Percentiles rank a stretch among this genome's conserved stretches.
phyloP scores from a whole-genome alignment of 805 yeast species.

The Zygoascus biomembranicola region DNA sequence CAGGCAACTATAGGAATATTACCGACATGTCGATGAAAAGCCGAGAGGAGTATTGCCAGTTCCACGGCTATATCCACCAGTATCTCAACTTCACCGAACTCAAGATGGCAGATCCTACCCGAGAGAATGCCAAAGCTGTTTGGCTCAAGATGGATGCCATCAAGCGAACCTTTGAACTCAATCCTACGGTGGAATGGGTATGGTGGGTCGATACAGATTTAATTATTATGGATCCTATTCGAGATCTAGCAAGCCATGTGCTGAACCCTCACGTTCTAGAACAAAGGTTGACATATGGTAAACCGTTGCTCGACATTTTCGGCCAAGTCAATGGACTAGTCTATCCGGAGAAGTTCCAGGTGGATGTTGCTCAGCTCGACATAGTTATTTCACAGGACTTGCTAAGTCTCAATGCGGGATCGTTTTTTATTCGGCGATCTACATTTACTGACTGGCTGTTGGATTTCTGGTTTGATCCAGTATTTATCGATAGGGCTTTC shows the following conservation, averaged over 20 bases:
- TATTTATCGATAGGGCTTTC: slow-evolving; percentile 7
- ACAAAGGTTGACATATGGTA: slow-evolving; percentile 18
- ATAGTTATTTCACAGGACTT: slow-evolving; percentile 24
- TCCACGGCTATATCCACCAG: slow-evolving; percentile 26
- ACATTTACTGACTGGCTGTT: slow-evolving; percentile 18
- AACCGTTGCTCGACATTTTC: slow-evolving; percentile 15
- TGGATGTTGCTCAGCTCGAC: slow-evolving; percentile 18
- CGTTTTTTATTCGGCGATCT: slow-evolving; percentile 23
- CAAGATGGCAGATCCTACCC: not conserved
- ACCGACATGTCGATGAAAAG: slow-evolving; percentile 14
- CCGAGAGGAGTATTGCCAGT: slow-evolving; percentile 25
- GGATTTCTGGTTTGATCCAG: slow-evolving; percentile 26
- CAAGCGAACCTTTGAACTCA: slow-evolving; percentile 21
- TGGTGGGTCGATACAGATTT: slow-evolving; percentile 34
- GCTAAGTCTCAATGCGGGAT: slow-evolving; percentile 27
- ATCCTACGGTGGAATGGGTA: slow-evolving; percentile 32
- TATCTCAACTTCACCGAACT: slow-evolving; percentile 19
- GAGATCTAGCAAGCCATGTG: slow-evolving; percentile 23
- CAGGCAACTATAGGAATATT: not conserved
- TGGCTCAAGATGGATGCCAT: slow-evolving; percentile 31
- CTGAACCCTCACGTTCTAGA: slow-evolving; percentile 22
- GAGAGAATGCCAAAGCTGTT: slow-evolving; percentile 13
- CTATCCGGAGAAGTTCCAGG: slow-evolving; percentile 9
- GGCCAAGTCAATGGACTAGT: slow-evolving; percentile 5
- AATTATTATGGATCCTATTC: slow-evolving; percentile 26